These are phyloP conservation scores for Apiospora kogelbergensis DNA, from an alignment of 2,329 filamentous ascomycete genomes.

Conservation along the genomic window DNA sequence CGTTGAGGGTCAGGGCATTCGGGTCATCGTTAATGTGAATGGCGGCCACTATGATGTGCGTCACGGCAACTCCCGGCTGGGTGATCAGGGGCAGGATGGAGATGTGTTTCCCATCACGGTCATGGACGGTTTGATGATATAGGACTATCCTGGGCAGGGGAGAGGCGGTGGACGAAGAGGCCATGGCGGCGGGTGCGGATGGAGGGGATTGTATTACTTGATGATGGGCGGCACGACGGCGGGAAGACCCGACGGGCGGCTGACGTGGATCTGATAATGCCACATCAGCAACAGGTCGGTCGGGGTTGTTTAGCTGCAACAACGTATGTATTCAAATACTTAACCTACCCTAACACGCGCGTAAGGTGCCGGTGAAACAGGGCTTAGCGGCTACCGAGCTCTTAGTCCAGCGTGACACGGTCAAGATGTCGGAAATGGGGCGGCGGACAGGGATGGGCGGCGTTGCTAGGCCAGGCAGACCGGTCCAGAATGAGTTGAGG, in stretches of 20 bases:
- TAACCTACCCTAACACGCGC: neutral
- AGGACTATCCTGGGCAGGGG: slow-evolving; percentile 30
- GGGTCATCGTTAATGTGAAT: slow-evolving; percentile 74
- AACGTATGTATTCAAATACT: neutral
- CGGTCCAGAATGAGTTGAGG: neutral
- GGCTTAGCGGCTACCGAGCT: neutral
- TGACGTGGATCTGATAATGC: neutral
- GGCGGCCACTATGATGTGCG: slow-evolving; percentile 76
- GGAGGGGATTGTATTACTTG: no score
- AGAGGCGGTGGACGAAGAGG: neutral
- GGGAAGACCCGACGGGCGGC: neutral
- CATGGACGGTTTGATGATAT: slow-evolving; percentile 43
- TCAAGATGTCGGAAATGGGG: neutral
- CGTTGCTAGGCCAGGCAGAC: neutral
- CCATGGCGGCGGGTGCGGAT: neutral
- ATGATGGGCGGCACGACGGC: neutral
- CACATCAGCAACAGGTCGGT: neutral
- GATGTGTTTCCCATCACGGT: slow-evolving; percentile 34
- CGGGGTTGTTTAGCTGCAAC: neutral
- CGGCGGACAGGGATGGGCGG: neutral
- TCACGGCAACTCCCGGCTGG: slow-evolving; percentile 42
- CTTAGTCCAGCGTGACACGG: neutral
- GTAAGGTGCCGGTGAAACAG: neutral
- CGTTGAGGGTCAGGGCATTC: slow-evolving; percentile 68
- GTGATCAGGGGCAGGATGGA: slow-evolving; percentile 43